Conservation (phyloP, 176 grass and related monocot species). For the Puccinellia tenuiflora region DNA sequence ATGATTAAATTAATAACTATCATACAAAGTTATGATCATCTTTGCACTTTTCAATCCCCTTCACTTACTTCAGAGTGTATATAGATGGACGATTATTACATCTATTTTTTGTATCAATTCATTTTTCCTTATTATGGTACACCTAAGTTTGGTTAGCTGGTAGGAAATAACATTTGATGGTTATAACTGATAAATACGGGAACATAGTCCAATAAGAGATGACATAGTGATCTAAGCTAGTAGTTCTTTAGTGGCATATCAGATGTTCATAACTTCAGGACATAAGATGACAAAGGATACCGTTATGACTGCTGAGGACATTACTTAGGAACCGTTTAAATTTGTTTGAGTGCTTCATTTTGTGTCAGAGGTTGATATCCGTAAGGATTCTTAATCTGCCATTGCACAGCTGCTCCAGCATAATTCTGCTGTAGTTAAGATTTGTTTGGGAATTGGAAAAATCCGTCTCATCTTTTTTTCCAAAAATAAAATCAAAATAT, state of each 20-base stretch:
- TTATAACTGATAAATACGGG: background rate
- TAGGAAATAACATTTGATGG: background rate
- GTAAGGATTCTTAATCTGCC: background rate
- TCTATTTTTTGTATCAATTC: background rate
- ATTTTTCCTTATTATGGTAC: background rate
- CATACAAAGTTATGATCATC: slow-evolving; percentile 13
- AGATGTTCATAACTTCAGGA: background rate
- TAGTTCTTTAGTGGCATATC: background rate
- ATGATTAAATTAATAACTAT: slow-evolving; percentile 21
- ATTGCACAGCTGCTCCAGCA: background rate
- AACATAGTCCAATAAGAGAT: background rate
- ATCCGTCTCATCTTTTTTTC: background rate
- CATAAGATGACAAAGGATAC: slow-evolving; percentile 2
- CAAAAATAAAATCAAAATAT: background rate
- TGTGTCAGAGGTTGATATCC: background rate
- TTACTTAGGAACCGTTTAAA: background rate
- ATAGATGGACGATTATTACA: background rate
- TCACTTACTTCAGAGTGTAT: background rate
- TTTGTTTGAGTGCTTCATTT: background rate
- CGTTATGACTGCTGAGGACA: background rate
- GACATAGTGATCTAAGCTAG: slow-evolving; percentile 10
- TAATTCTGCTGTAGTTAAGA: background rate
- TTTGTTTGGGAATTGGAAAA: background rate
- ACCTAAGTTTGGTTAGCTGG: background rate
- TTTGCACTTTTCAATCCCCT: background rate